Evolutionary conservation across 2,329 filamentous ascomycete species (phyloP).

Genomic region (Colletotrichum costaricense): DNA sequence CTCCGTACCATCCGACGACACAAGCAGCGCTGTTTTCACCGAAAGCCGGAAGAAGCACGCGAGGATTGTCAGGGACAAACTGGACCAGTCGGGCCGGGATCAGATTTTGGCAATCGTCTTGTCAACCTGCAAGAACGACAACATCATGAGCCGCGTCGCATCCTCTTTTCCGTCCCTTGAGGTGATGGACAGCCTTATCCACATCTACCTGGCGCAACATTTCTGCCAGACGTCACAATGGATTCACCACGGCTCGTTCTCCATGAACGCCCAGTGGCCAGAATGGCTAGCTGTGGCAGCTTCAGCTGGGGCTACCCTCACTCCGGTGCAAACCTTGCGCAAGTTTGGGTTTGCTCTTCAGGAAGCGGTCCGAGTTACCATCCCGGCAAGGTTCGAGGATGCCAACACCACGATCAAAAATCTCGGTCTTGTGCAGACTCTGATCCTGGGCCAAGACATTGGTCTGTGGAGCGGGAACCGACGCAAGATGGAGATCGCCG

Average conservation of each 20-base stretch:
- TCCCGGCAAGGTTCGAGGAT: slow-evolving; percentile 54
- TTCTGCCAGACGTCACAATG: slow-evolving; percentile 67
- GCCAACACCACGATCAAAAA: slow-evolving; percentile 59
- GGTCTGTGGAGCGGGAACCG: slow-evolving; percentile 66
- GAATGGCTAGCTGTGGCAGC: slow-evolving; percentile 71
- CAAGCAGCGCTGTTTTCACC: slow-evolving; percentile 50
- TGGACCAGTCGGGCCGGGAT: slow-evolving; percentile 65
- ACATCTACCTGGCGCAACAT: slow-evolving; percentile 69
- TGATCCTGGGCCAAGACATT: slow-evolving; percentile 61
- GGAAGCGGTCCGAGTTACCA: slow-evolving; percentile 58
- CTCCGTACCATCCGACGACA: slow-evolving; percentile 54
- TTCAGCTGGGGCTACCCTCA: slow-evolving; percentile 69
- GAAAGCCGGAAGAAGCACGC: slow-evolving; percentile 50
- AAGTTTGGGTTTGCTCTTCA: slow-evolving; percentile 70
- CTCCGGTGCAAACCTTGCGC: slow-evolving; percentile 66
- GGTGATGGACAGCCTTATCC: slow-evolving; percentile 69
- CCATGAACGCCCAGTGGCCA: slow-evolving; percentile 64
- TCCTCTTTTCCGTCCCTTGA: slow-evolving; percentile 72
- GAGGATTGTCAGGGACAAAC: slow-evolving; percentile 54
- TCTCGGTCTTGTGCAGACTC: slow-evolving; percentile 59
- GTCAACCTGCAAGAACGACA: slow-evolving; percentile 63
- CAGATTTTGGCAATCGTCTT: slow-evolving; percentile 73
- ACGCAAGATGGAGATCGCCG: slow-evolving; percentile 67
- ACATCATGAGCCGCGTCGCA: slow-evolving; percentile 62
- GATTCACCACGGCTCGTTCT: slow-evolving; percentile 72